Base-by-base conservation (phyloP, 2,329 filamentous ascomycete species). In the Lecanicillium sp. region DNA sequence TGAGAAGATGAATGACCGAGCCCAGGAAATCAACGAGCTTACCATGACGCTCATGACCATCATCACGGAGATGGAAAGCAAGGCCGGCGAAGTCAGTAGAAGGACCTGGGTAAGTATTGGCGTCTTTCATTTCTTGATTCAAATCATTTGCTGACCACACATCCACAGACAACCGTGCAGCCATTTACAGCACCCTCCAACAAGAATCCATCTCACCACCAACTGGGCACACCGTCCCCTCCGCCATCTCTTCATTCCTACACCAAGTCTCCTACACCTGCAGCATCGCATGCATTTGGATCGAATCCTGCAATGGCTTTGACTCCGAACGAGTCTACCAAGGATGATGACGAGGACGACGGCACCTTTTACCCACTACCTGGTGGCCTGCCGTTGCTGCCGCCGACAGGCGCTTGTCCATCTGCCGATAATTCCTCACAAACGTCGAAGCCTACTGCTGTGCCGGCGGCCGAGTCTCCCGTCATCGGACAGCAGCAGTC, bases 11-110 rank as follows among this genome's bases (percentile, higher is more conserved):
- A 80, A 87, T 54, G 73, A 74, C 16, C 86, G 83, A 53, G 80
- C 82, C 12, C 75, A 81, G 44, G 72, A 75, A 32, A 67, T 95
- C 18, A 83, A 82, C 22, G 71, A 77, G 6, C 68, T 81, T 20
- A 70, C 95, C 29, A 73, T 78, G 29, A 78, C 83, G 57, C 73
- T 95, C 15, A 79, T 78, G 46, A 79, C 76, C 37, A 84, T 92
- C 48, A 80, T 94, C 38, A 76, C 79, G 13, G 86, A 95, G 57
- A 94, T 95, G 71, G 82, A 94, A 56, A 80, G 79, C 56, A 80
- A 85, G 53, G 88, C 88, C 32, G 87, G 84, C 14, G 78, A 86
- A 54, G 83, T 90, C 30, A 94, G 85, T 64, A 77, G 86, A 38
- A 80, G 80, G 54, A 84, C 78, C 55, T 77, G 78, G 68, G 83